Evolutionary conservation across 2,329 filamentous ascomycete species (phyloP).

Genomic region (Pseudogymnoascus sp.): DNA sequence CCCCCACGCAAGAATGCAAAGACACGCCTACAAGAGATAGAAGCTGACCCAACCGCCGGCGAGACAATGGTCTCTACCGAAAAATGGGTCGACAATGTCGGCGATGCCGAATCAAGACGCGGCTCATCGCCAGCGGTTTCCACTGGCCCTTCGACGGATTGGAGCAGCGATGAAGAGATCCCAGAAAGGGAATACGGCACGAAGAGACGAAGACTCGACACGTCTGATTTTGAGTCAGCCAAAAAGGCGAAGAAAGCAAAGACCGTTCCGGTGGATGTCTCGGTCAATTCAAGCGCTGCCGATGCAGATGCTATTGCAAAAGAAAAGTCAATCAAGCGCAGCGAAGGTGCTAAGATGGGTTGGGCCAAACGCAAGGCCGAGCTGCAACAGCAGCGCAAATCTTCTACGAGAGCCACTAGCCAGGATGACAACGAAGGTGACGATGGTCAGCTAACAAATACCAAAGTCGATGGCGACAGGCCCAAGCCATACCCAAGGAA

Average conservation of each 20-base stretch:
- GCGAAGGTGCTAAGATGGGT: constrained; percentile 1
- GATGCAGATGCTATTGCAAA: background rate
- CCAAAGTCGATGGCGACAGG: background rate
- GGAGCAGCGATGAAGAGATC: constrained; percentile 2
- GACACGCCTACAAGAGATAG: constrained; percentile 3
- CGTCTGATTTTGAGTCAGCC: background rate
- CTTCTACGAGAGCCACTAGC: background rate
- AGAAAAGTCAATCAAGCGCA: constrained; percentile 7
- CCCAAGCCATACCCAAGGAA: background rate
- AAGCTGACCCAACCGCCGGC: constrained; percentile 4
- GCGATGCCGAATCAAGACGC: background rate
- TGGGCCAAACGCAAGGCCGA: constrained; percentile 11
- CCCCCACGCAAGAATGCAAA: constrained; percentile 10
- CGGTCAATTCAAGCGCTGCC: background rate
- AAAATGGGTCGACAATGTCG: constrained; percentile 6
- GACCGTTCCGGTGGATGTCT: background rate
- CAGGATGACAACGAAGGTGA: background rate
- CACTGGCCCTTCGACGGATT: background rate
- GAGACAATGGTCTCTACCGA: constrained; percentile 10
- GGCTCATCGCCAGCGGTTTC: background rate
- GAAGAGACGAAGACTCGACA: background rate
- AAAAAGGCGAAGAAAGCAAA: constrained; percentile 4
- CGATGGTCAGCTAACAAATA: background rate
- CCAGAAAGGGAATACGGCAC: background rate
- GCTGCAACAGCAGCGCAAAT: background rate